Conservation (phyloP, 139 green algal species). For the Coccomyxa sp. region DNA sequence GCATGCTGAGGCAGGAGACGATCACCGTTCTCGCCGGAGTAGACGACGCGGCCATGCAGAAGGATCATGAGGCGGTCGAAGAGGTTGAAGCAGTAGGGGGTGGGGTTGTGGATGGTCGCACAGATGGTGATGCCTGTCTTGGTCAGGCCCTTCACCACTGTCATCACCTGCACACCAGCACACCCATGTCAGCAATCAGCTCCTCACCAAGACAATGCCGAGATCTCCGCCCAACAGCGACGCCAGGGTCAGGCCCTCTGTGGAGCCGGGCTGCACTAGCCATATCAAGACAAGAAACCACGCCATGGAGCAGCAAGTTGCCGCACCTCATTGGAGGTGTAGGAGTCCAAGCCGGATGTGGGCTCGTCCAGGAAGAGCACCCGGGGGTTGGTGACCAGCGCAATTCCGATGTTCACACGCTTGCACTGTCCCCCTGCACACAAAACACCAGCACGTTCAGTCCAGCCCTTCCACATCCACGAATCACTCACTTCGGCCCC, state of each 20-base stretch:
- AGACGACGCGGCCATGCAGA: conserved; percentile 32
- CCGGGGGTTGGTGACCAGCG: conserved; percentile 24
- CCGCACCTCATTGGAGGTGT: conserved; percentile 54
- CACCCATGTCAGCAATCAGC: not conserved
- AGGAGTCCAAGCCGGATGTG: conserved; percentile 54
- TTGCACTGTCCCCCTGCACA: conserved; percentile 27
- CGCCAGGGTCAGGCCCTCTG: too few species aligned
- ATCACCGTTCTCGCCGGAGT: conserved; percentile 42
- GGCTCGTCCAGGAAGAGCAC: conserved; percentile 29
- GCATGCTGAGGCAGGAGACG: too few species aligned
- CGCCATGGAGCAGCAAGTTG: not conserved
- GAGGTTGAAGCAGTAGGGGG: conserved; percentile 60
- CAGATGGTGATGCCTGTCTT: conserved; percentile 53
- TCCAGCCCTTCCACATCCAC: not conserved
- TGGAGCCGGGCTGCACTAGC: too few species aligned
- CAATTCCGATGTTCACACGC: conserved; percentile 35
- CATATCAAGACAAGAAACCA: too few species aligned
- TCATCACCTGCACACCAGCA: conserved; percentile 36
- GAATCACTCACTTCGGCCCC: not conserved
- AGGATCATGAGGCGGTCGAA: conserved; percentile 61
- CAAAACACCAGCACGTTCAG: too few species aligned
- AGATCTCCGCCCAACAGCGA: not conserved
- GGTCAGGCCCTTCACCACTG: conserved; percentile 44
- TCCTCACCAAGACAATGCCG: too few species aligned
- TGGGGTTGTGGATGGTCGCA: conserved; percentile 65